Evolutionary conservation across 805 yeast species (phyloP), one percentile per base, ranked within the genome.

Genomic region (Kodamaea neixiangensis): DNA sequence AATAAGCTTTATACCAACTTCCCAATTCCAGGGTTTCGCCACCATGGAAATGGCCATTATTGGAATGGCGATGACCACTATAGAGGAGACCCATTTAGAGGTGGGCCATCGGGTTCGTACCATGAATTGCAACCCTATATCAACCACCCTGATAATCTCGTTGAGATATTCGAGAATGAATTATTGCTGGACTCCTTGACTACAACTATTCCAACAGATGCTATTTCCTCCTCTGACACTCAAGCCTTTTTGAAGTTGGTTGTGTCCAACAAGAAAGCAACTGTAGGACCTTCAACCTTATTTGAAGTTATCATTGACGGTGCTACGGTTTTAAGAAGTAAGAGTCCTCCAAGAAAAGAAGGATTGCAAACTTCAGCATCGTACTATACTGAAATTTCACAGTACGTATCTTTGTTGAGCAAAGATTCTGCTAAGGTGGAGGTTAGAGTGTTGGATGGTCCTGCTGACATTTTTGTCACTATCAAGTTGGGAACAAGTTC

Each of bases 291-390:
- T 11, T 20, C 41, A 10, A 37, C 41, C 7, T 37, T 37, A 13
- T 37, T 15, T 25, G 69, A 66, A 50, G 47, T 66, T 18, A 50
- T 54, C 25, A 49, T 65, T 21, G 68, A 52, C 37, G 64, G 55
- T 10, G 51, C 34, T 33, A 63, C 68, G 19, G 53, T 66, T 20
- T 61, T 69, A 66, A 60, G 71, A 57, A 59, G 67, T 25, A 58
- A 66, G 15, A 57, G 66, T 22, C 71, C 71, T 7, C 48, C 48
- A 13, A 38, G 19, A 13, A 25, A 35, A 10, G 20, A 37, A n/a
- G 13, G 21, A 37, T 10, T 37, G 5, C 38, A 46, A 17, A 46
- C 43, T 1, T 33, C 37, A 14, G 41, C 22, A 3, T 37, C 64
- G 21, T 58, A 61, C 15, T 44, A 54, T 48, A 59, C 63, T 44